Conservation (phyloP, 345 rosid genomes). For the Ricinus communis region DNA sequence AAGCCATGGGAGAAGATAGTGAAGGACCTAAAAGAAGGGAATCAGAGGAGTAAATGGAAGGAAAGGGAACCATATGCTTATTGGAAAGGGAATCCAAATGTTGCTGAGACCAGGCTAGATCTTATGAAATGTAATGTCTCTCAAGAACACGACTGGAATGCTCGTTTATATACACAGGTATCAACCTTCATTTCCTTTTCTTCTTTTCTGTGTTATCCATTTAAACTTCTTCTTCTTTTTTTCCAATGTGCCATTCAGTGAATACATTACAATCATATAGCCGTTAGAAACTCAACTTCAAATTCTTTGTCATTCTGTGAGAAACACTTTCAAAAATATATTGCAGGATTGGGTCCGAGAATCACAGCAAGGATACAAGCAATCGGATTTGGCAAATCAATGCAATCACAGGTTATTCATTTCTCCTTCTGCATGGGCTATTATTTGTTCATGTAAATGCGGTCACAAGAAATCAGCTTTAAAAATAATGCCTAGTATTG, state of each 20-base stretch:
- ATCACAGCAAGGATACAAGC: slow-evolving; percentile 66
- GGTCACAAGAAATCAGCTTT: too few relatives aligned
- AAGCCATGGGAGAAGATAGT: slow-evolving; percentile 32
- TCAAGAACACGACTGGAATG: slow-evolving; percentile 34
- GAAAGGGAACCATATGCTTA: slow-evolving; percentile 39
- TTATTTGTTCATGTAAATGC: background rate
- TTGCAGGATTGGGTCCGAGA: slow-evolving; percentile 76
- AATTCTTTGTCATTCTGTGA: too few relatives aligned
- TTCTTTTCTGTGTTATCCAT: too few relatives aligned
- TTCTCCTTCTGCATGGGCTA: background rate
- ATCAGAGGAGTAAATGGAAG: slow-evolving; percentile 28
- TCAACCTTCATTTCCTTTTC: too few relatives aligned
- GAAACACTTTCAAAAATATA: too few relatives aligned
- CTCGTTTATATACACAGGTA: slow-evolving; percentile 25
- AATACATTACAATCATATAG: too few relatives aligned
- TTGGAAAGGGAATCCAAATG: slow-evolving; percentile 43
- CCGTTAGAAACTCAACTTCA: too few relatives aligned
- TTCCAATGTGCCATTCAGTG: too few relatives aligned
- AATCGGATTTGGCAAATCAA: slow-evolving; percentile 73
- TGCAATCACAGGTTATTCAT: slow-evolving; percentile 71
- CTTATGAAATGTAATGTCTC: slow-evolving; percentile 31
- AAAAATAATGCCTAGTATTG: too few relatives aligned
- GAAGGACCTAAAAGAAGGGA: slow-evolving; percentile 24
- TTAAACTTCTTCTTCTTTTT: too few relatives aligned
- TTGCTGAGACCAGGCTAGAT: slow-evolving; percentile 26